Conservation (phyloP, 179 eudicot species). For the Beta lomatogona region DNA sequence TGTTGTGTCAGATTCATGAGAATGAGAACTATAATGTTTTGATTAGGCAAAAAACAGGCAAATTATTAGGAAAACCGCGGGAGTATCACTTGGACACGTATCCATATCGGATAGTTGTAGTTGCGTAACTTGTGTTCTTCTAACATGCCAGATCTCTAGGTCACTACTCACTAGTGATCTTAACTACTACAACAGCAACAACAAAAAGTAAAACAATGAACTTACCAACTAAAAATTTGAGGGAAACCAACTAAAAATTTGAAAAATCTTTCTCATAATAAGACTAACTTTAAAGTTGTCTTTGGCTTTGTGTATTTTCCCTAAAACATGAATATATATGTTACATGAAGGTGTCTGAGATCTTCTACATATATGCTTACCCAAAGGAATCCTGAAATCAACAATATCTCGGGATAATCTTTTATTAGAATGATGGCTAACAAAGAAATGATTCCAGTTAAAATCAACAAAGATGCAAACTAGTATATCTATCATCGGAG, state of each 20-base stretch:
- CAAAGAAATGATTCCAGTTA: background rate
- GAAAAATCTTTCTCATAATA: too few relatives aligned
- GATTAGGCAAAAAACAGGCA: background rate
- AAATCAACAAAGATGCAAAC: background rate
- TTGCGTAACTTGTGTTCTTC: background rate
- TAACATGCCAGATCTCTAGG: background rate
- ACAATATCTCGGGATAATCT: background rate
- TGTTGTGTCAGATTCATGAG: background rate
- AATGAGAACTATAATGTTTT: background rate
- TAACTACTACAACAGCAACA: background rate
- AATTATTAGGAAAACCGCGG: background rate
- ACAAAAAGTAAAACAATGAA: background rate
- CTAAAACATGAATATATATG: background rate
- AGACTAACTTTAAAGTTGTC: background rate
- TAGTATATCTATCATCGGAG: background rate
- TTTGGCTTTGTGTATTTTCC: background rate
- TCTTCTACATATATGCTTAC: background rate
- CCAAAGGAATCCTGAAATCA: background rate
- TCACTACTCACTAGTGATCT: background rate
- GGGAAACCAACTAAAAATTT: too few relatives aligned
- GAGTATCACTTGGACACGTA: background rate
- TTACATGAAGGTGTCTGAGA: background rate
- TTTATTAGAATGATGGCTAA: background rate
- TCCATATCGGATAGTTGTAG: background rate
- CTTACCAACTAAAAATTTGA: background rate